Base-by-base conservation (phyloP, 225 moss, liverwort and hornwort species). In the Marchantia paleacea region DNA sequence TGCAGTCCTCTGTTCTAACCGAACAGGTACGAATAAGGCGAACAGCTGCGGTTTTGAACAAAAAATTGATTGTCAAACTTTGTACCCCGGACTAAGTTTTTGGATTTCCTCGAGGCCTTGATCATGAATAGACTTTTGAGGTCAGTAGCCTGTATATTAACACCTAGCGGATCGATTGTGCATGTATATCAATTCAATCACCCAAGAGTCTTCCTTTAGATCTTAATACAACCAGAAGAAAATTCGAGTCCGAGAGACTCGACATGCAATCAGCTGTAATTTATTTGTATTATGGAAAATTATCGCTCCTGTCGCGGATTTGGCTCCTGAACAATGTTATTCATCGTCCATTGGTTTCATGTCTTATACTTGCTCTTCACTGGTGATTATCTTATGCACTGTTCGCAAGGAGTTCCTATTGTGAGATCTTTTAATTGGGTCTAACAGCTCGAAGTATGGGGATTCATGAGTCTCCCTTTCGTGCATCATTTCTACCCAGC, bases 61-160 rank as follows among this genome's bases (percentile, higher is more conserved):
- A 39, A 52, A 20, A 52, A 73, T 73, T 19, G 57, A 12, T 57
- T 57, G 57, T 57, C 19, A 57, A 4, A 57, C 39, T 2, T n/a
- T 39, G 5, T 5, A 39, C 70, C 12, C 20, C 16, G 18, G 47
- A 14, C 67, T 67, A 0, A 49, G 47, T 70, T 70, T 70, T 70
- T 3, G 7, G 22, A 39, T 39, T 70, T 14, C 47, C 0, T 48
- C 47, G 47, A 47, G 18, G 47, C 70, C 47, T 20, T 19, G 31
- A 72, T 39, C 22, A 72, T 18, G 72, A 16, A 18, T 8, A 24
- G 50, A 72, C 28, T 52, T 72, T 72, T 72, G 70, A 8, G 22
- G 50, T 72, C 52, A 72, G 72, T 72, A 72, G 72, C 10, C 72
- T 72, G 72, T 72, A 51, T 52, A 72, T 50, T 24, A 24, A 62